Evolutionary conservation across 371 early-diverging fungal genomes (phyloP).

Genomic region (Mucor plumbeus): DNA sequence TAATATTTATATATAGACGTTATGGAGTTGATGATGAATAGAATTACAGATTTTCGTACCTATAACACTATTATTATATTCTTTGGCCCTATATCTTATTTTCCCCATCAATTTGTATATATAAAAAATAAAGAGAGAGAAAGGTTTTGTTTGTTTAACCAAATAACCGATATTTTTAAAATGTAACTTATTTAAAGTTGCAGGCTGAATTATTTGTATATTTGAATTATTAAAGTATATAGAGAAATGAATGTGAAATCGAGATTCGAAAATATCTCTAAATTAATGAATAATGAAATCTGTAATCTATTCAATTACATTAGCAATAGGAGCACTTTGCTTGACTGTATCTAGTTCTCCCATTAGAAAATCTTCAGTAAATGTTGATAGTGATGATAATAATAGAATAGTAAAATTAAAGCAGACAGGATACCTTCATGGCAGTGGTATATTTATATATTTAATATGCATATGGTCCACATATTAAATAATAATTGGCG

Average conservation of each 20-base stretch:
- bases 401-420: conserved; percentile 24
- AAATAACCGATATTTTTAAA: conserved; percentile 6
- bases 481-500: background rate
- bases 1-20: conserved; percentile 27
- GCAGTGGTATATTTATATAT: conserved; percentile 38
- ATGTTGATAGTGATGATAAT: background rate
- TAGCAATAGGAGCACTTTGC: background rate
- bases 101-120: conserved; percentile 1
- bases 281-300: background rate
- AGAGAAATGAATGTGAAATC: background rate
- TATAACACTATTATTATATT: too few species aligned
- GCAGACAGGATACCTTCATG: conserved; percentile 42
- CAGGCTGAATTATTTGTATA: background rate
- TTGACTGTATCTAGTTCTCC: background rate
- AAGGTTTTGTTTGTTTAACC: background rate
- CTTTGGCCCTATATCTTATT: too few species aligned
- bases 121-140: background rate
- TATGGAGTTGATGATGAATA: conserved; percentile 50
- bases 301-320: background rate
- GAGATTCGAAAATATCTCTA: background rate
- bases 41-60: too few species aligned
- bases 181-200: background rate
- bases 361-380: background rate
- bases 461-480: background rate
- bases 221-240: background rate